Base-by-base conservation (phyloP, 352 stramenopile species). In the Pythium aphanidermatum region DNA sequence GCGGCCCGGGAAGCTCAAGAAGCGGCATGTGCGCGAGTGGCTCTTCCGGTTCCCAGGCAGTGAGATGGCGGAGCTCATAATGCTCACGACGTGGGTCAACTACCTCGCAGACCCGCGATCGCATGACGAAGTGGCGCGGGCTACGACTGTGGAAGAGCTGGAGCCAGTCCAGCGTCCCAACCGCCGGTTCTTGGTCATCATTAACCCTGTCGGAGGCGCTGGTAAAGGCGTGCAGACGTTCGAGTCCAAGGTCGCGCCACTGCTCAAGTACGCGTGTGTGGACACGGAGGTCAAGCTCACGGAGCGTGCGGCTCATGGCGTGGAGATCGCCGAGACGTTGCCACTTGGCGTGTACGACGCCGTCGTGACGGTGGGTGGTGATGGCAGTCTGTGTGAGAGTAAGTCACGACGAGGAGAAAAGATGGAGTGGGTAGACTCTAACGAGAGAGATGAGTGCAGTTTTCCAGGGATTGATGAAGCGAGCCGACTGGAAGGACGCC, bases 351-450 rank as follows among this genome's bases (percentile, higher is more conserved):
- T 59, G 19, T 91, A 74, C 48, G 75, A 87, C 60, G 82, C 70
- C 40, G 58, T 91, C 1, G 66, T 91, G 8, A 63, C 72, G 10
- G 74, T 91, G 1, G 74, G 79, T 32, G 79, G 79, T 30, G 79
- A 91, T 34, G 78, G 78, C 2, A 75, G 69, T 46, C 57, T 83
- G 9, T 82, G 71, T n/a, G 73, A 82, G 37, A 72, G 70, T 85
- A 57, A n/a, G 60, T 59, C 17, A 19, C n/a, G n/a, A n/a, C n/a
- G n/a, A n/a, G n/a, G n/a, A n/a, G n/a, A n/a, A n/a, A n/a, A n/a
- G n/a, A n/a, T n/a, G n/a, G n/a, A n/a, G n/a, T n/a, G n/a, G n/a
- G n/a, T n/a, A n/a, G n/a, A n/a, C n/a, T n/a, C n/a, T n/a, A n/a
- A n/a, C n/a, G n/a, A n/a, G n/a, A n/a, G n/a, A n/a, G n/a, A n/a